Conservation (phyloP, 768 basidiomycete species). For the Vishniacozyma victoriae region DNA sequence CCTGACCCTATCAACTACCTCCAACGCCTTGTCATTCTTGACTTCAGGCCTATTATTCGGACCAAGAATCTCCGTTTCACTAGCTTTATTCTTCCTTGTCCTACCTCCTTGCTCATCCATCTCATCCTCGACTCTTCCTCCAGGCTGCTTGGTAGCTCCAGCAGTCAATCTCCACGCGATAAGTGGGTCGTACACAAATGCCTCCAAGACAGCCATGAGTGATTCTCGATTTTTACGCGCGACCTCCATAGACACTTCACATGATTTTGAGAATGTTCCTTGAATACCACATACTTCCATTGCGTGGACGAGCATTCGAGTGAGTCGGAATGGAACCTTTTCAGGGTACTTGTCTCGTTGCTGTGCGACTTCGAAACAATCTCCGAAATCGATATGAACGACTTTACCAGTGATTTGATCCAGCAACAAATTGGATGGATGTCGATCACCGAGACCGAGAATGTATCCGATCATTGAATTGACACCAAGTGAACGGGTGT, state of each 20-base stretch:
- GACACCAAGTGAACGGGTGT: conserved; percentile 89
- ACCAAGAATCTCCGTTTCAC: conserved; percentile 90
- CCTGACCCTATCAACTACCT: conserved; percentile 90
- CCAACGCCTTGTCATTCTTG: conserved; percentile 80
- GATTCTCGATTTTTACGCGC: conserved; percentile 95
- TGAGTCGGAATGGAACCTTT: conserved; percentile 95
- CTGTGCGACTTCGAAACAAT: conserved; percentile 98
- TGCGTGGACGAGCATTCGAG: conserved; percentile 95
- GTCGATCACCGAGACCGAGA: conserved; percentile 91
- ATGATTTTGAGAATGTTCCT: conserved; percentile 90
- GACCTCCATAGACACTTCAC: conserved; percentile 96
- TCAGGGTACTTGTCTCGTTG: conserved; percentile 98
- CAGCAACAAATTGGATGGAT: conserved; percentile 89
- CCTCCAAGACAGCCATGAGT: conserved; percentile 97
- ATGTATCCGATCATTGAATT: conserved; percentile 99
- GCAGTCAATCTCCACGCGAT: conserved; percentile 90
- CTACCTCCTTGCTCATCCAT: conserved; percentile 48
- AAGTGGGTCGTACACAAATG: conserved; percentile 95
- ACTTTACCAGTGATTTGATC: conserved; percentile 88
- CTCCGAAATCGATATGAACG: conserved; percentile 71
- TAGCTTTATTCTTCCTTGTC: conserved; percentile 73
- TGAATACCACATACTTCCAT: conserved; percentile 99
- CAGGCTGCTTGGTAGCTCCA: conserved; percentile 66
- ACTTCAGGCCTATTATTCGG: conserved; percentile 78
- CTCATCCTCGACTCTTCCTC: conserved; percentile 59